These are phyloP conservation scores for Luzula sylvatica DNA, from an alignment of 176 grass and related monocot species.

Conservation along the genomic window DNA sequence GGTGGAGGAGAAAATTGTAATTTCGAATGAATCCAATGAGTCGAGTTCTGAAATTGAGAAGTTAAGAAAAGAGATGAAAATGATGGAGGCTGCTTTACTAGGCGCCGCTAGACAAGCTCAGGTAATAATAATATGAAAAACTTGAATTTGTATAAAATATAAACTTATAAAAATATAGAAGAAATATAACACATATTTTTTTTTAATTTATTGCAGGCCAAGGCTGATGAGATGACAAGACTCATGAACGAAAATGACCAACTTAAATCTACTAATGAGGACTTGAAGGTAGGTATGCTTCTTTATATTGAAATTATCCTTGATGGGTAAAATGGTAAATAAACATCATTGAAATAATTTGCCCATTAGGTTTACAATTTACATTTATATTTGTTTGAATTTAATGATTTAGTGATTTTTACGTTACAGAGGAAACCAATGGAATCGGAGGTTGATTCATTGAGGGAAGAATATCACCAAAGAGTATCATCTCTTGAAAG, in stretches of 20 bases:
- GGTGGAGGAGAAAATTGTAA: slow-evolving; percentile 32
- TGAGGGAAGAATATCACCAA: slow-evolving; percentile 95
- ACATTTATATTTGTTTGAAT: background rate
- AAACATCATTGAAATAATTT: slow-evolving; percentile 10
- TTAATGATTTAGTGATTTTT: slow-evolving; percentile 16
- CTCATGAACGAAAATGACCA: slow-evolving; percentile 91
- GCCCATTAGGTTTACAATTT: background rate
- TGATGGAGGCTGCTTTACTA: slow-evolving; percentile 99
- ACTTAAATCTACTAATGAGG: slow-evolving; percentile 75
- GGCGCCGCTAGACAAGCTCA: slow-evolving; percentile 98
- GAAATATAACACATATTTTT: slow-evolving; percentile 2
- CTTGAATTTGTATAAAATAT: too few relatives aligned
- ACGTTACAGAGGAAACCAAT: slow-evolving; percentile 53
- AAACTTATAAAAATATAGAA: slow-evolving; percentile 1
- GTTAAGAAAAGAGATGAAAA: slow-evolving; percentile 80
- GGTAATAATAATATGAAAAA: slow-evolving; percentile 20
- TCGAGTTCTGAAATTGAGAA: slow-evolving; percentile 46
- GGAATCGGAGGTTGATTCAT: slow-evolving; percentile 69
- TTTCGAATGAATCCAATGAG: slow-evolving; percentile 30
- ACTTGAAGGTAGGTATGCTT: slow-evolving; percentile 71
- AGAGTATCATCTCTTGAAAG: slow-evolving; percentile 97
- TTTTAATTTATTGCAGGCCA: slow-evolving; percentile 59
- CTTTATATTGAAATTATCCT: background rate
- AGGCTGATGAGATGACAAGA: slow-evolving; percentile 94
- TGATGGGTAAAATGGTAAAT: slow-evolving; percentile 9